Percentiles rank a stretch among this genome's conserved stretches.
These are phyloP conservation scores for Penicillium lagena DNA, from an alignment of 495 filamentous ascomycete species.

Conservation along the genomic window DNA sequence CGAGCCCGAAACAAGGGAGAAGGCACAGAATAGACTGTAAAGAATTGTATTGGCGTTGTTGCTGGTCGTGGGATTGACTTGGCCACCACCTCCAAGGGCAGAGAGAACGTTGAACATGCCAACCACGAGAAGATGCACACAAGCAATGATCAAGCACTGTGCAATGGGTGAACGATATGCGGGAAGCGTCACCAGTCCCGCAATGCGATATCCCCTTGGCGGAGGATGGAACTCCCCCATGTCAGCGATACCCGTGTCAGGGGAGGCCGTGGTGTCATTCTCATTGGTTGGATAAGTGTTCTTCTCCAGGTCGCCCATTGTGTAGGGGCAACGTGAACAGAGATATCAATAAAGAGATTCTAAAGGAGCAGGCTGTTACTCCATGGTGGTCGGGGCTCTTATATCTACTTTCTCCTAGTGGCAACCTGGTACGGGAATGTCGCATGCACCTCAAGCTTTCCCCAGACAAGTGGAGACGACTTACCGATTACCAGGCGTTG, in stretches of 20 bases:
- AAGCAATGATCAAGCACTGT: slow-evolving; percentile 7
- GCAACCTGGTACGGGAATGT: too few species aligned
- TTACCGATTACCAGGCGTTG: too few species aligned
- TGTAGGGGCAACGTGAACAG: too few species aligned
- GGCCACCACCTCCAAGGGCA: slow-evolving; percentile 9
- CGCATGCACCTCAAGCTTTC: too few species aligned
- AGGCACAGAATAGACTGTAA: slow-evolving; percentile 9
- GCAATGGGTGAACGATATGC: slow-evolving; percentile 8
- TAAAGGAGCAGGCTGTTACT: too few species aligned
- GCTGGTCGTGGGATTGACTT: slow-evolving; percentile 9
- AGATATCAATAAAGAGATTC: too few species aligned
- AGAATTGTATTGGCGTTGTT: slow-evolving; percentile 11
- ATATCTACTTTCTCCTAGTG: too few species aligned
- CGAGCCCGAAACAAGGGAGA: slow-evolving; percentile 4
- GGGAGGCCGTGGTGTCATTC: too few species aligned
- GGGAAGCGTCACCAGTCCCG: slow-evolving; percentile 2
- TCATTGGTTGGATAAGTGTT: too few species aligned
- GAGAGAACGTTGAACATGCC: slow-evolving; percentile 11
- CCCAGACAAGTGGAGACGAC: too few species aligned
- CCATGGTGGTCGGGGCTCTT: too few species aligned
- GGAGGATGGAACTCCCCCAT: slow-evolving; percentile 1
- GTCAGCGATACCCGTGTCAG: not conserved
- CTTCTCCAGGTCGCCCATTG: too few species aligned
- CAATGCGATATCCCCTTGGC: slow-evolving; percentile 4
- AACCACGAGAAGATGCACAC: slow-evolving; percentile 8